A percentile compares a stretch with the other conserved stretches of the same genome.
These are phyloP conservation scores for Pseudogymnoascus sp. DNA, from an alignment of 2,329 filamentous ascomycete species.

Conservation along the genomic window DNA sequence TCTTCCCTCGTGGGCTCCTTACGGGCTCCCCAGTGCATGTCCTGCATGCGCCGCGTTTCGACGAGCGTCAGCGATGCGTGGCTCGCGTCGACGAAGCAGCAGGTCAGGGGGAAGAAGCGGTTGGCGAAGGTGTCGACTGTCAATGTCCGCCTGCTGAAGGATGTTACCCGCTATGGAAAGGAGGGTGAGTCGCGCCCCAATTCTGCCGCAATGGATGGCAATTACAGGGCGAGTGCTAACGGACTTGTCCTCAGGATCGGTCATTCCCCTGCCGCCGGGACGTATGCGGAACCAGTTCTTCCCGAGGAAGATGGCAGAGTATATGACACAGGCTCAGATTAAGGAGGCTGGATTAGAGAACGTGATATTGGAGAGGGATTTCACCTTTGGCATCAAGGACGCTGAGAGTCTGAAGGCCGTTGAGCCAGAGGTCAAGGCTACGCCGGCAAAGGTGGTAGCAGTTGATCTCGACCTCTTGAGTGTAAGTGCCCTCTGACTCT, in stretches of 20 bases:
- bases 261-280: slow-evolving; percentile 44
- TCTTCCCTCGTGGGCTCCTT: slow-evolving; percentile 9
- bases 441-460: slow-evolving; percentile 1
- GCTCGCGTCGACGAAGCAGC: slow-evolving; percentile 25
- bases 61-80: slow-evolving; percentile 18
- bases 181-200: slow-evolving; percentile 30
- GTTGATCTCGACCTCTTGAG: slow-evolving; percentile 21
- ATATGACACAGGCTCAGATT: slow-evolving; percentile 39
- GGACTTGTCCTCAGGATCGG: slow-evolving; percentile 35
- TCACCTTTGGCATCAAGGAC: slow-evolving; percentile 30
- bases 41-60: slow-evolving; percentile 21
- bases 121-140: slow-evolving; percentile 36
- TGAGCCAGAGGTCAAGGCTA: background rate
- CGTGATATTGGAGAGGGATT: slow-evolving; percentile 39
- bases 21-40: slow-evolving; percentile 12
- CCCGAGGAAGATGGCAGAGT: slow-evolving; percentile 43
- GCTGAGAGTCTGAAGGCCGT: background rate
- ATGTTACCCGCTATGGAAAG: slow-evolving; percentile 44
- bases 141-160: slow-evolving; percentile 43
- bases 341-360: slow-evolving; percentile 39
- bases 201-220: slow-evolving; percentile 9
- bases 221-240: slow-evolving; percentile 19
- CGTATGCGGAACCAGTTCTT: slow-evolving; percentile 50
- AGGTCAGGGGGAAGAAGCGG: slow-evolving; percentile 38
- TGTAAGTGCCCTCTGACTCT: slow-evolving; percentile 16